Base-by-base conservation (phyloP, 2,329 filamentous ascomycete species). In the Nannizziopsis barbatae region DNA sequence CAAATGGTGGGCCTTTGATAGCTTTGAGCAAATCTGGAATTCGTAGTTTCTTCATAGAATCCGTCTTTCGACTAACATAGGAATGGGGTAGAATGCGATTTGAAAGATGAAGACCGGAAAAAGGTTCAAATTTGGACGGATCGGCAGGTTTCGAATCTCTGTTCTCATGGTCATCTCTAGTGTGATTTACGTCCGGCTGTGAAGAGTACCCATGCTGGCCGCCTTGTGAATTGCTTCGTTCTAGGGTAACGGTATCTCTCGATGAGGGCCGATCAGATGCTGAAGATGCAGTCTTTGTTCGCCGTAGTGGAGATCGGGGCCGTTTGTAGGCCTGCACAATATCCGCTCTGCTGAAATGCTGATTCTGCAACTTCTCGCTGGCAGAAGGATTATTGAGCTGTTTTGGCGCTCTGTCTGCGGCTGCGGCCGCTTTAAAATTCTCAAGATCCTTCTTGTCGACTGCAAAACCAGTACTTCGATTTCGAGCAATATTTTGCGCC, bases 1-100 rank as follows among this genome's bases (percentile, higher is more conserved):
- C 77, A 62, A 86, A 98, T 30, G 84, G 76, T 0, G 92, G 92
- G 1, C 81, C 79, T 65, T 89, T 94, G 54, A 98, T 81, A 10
- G 77, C 76, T 57, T 81, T 83, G 9, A 96, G 71, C 3, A 98
- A 72, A 54, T 93, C 84, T 5, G 90, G 85, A 52, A 98, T 75
- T 1, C 76, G 76, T 56, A 88, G 84, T 2, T 83, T 73, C 45
- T 84, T 86, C 64, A 92, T 95, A 31, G 79, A 80, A 5, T 81
- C 74, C 11, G 98, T 73, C 2, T 86, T 86, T 18, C 89, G 81
- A 1, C 84, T 80, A 17, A 98, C 72, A 14, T 84, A 81, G 17
- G 78, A 77, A 64, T 96, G 89, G 1, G 88, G 84, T 40, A 96
- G 76, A 33, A 87, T 82, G 30, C 92, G 80, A 53, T 81, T 87